Percentiles rank a stretch among this genome's conserved stretches.
phyloP scores from a whole-genome alignment of 345 rosid species.

The Pistacia atlantica region DNA sequence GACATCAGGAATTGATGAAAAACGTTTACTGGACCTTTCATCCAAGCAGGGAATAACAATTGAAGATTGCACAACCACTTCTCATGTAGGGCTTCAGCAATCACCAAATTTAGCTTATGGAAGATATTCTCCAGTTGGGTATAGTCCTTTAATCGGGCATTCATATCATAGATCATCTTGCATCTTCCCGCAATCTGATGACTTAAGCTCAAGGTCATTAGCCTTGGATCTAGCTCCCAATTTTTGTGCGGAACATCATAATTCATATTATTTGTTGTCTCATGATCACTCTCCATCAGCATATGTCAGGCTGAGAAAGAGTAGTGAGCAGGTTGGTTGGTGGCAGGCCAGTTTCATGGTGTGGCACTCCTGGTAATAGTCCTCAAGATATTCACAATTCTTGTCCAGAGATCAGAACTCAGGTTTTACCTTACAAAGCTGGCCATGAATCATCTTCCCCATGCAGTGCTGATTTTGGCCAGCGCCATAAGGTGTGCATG shows the following conservation, averaged over 20 bases:
- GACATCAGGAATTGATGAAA: slow-evolving; percentile 83
- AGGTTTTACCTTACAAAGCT: slow-evolving; percentile 37
- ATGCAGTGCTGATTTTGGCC: slow-evolving; percentile 35
- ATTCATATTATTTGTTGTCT: slow-evolving; percentile 62
- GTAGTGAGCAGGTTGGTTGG: slow-evolving; percentile 49
- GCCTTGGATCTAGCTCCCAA: slow-evolving; percentile 50
- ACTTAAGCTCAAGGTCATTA: slow-evolving; percentile 44
- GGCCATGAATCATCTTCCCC: slow-evolving; percentile 38
- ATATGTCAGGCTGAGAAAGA: slow-evolving; percentile 38
- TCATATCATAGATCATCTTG: slow-evolving; percentile 59
- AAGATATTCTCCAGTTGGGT: slow-evolving; percentile 27
- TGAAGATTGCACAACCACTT: slow-evolving; percentile 66
- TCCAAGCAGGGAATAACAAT: slow-evolving; percentile 78
- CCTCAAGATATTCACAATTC: slow-evolving; percentile 46
- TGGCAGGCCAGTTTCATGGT: slow-evolving; percentile 40
- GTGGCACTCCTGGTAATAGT: slow-evolving; percentile 37
- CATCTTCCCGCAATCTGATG: slow-evolving; percentile 49
- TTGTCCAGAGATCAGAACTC: slow-evolving; percentile 47
- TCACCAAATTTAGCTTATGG: slow-evolving; percentile 37
- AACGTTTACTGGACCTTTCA: slow-evolving; percentile 69
- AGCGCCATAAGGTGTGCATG: slow-evolving; percentile 47
- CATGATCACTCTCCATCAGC: slow-evolving; percentile 49
- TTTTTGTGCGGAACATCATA: slow-evolving; percentile 64
- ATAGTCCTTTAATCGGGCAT: slow-evolving; percentile 45
- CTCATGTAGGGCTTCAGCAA: slow-evolving; percentile 47